Evolutionary conservation across 2,329 filamentous ascomycete species (phyloP).

Genomic region (Epichloe festucae): DNA sequence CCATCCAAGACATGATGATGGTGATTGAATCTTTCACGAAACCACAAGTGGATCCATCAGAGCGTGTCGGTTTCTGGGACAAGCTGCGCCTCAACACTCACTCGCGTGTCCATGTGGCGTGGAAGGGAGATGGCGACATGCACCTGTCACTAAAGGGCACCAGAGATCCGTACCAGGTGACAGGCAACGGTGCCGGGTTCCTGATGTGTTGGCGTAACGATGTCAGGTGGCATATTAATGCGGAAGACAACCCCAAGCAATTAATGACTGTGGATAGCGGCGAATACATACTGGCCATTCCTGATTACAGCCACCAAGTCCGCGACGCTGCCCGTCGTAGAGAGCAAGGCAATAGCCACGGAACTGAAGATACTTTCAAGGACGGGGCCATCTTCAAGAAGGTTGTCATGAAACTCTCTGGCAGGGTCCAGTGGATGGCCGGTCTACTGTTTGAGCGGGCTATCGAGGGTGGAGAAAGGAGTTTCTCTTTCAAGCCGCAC

Average conservation of each 20-base stretch:
- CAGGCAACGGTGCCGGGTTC: slow-evolving; percentile 84
- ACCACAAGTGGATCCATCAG: slow-evolving; percentile 83
- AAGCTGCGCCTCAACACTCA: slow-evolving; percentile 93
- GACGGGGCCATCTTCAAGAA: slow-evolving; percentile 88
- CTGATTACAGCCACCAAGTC: slow-evolving; percentile 83
- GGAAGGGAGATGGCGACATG: slow-evolving; percentile 93
- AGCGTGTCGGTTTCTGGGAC: slow-evolving; percentile 95
- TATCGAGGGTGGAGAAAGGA: slow-evolving; percentile 56
- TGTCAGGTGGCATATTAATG: slow-evolving; percentile 75
- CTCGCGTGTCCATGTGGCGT: slow-evolving; percentile 75
- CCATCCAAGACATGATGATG: slow-evolving; percentile 99
- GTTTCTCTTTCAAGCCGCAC: slow-evolving; percentile 82
- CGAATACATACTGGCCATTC: slow-evolving; percentile 87
- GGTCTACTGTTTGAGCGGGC: slow-evolving; percentile 88
- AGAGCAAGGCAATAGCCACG: slow-evolving; percentile 45
- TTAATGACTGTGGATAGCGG: slow-evolving; percentile 96
- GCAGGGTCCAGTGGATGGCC: slow-evolving; percentile 84
- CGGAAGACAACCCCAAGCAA: slow-evolving; percentile 73
- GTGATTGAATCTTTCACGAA: slow-evolving; percentile 96
- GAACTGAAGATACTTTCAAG: slow-evolving; percentile 51
- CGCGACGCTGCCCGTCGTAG: slow-evolving; percentile 44
- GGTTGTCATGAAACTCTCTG: slow-evolving; percentile 96
- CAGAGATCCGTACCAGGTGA: slow-evolving; percentile 85
- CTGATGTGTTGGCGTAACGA: slow-evolving; percentile 98
- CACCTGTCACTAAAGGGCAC: slow-evolving; percentile 86